Evolutionary conservation across 495 filamentous ascomycete species (phyloP).

Genomic region (Tuber microsphaerosporum): DNA sequence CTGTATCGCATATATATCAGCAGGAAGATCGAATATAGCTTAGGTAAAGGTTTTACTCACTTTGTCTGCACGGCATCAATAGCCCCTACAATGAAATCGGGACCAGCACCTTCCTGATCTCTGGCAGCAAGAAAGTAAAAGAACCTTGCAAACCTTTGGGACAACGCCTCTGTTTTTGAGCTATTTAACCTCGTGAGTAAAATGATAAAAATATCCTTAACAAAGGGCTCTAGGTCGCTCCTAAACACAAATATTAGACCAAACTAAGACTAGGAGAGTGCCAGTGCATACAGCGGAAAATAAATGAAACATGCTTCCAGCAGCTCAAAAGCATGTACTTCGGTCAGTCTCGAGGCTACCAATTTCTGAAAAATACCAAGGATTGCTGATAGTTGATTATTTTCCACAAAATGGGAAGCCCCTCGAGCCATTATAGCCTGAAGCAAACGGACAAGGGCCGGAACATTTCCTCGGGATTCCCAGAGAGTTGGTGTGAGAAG

Average conservation of each 20-base stretch:
- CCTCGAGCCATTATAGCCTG: slow-evolving; percentile 73
- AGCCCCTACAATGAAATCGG: slow-evolving; percentile 78
- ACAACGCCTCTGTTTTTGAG: slow-evolving; percentile 70
- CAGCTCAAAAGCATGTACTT: slow-evolving; percentile 78
- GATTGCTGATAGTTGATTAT: slow-evolving; percentile 70
- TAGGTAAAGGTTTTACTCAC: not conserved
- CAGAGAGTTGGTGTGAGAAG: slow-evolving; percentile 71
- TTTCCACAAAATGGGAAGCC: slow-evolving; percentile 60
- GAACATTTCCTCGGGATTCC: slow-evolving; percentile 87
- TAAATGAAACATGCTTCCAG: slow-evolving; percentile 68
- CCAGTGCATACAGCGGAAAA: slow-evolving; percentile 54
- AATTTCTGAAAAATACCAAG: slow-evolving; percentile 90
- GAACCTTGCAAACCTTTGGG: slow-evolving; percentile 75
- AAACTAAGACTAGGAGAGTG: slow-evolving; percentile 1
- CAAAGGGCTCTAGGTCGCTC: slow-evolving; percentile 63
- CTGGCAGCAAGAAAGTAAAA: slow-evolving; percentile 82
- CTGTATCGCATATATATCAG: slow-evolving; percentile 43
- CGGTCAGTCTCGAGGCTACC: slow-evolving; percentile 62
- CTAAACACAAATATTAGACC: slow-evolving; percentile 46
- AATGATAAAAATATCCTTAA: slow-evolving; percentile 67
- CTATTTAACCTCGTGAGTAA: slow-evolving; percentile 75
- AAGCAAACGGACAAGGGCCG: slow-evolving; percentile 78
- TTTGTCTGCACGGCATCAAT: slow-evolving; percentile 72
- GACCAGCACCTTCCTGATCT: slow-evolving; percentile 69
- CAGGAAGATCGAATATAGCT: not conserved